phyloP scores from a whole-genome alignment of 331 rosid genomes.

The Pyrus hybrid region DNA sequence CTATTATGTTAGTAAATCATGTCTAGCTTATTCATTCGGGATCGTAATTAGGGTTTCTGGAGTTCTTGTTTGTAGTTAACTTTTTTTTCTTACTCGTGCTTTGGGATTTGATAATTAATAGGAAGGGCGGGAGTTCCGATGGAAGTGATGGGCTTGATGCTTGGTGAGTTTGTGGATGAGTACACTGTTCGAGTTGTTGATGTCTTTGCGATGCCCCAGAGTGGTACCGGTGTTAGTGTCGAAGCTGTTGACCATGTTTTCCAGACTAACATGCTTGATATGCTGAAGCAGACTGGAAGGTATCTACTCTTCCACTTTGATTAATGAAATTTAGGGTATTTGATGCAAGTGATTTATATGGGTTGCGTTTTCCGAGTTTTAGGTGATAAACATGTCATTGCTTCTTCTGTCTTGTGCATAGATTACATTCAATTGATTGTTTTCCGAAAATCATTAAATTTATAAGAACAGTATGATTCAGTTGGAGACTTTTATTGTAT shows the following conservation, averaged over 20 bases:
- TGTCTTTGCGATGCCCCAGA: constrained; percentile 97
- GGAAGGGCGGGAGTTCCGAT: constrained; percentile 98
- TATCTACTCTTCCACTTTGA: constrained; percentile 8
- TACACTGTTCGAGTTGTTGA: constrained; percentile 93
- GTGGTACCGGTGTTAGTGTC: constrained; percentile 94
- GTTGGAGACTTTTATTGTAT: background rate
- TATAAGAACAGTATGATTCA: background rate
- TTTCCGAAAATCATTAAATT: background rate
- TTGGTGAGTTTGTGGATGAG: constrained; percentile 90
- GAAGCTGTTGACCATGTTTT: constrained; percentile 97
- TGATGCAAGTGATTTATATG: background rate
- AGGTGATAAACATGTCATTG: background rate
- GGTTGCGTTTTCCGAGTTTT: background rate
- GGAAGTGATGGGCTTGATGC: constrained; percentile 98
- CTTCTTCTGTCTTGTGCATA: background rate
- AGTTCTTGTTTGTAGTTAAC: background rate
- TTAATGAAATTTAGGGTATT: background rate
- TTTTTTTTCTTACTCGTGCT: background rate
- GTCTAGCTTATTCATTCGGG: background rate
- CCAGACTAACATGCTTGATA: constrained; percentile 97
- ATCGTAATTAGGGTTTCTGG: background rate
- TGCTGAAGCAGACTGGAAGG: constrained; percentile 97
- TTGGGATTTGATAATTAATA: constrained; percentile 10
- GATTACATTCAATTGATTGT: background rate
- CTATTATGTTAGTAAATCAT: background rate